These are phyloP conservation scores for Pulicaria dysenterica DNA, from an alignment of 129 eudicot genomes.

Conservation along the genomic window DNA sequence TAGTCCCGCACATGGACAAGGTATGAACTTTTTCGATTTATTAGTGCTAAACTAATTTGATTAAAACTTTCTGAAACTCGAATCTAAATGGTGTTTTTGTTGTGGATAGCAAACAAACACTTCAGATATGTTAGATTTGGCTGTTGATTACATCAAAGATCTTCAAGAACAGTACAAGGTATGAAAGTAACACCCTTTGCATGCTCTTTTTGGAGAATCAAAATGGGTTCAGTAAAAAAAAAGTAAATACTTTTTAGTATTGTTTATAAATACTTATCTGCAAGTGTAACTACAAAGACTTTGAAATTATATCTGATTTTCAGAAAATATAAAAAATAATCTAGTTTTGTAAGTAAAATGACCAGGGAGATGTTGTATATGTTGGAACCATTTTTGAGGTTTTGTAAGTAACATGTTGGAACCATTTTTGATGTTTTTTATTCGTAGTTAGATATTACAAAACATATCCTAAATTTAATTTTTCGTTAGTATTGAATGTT, in stretches of 20 bases:
- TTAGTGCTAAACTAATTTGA: neutral
- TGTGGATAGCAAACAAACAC: conserved; percentile 91
- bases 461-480: neutral
- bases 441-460: neutral
- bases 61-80: neutral
- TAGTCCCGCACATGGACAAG: conserved; percentile 99
- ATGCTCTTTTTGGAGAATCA: no score
- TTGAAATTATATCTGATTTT: no score
- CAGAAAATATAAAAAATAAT: neutral
- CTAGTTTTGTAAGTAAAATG: neutral
- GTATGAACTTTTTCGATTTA: conserved; percentile 33
- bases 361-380: no score
- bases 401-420: no score
- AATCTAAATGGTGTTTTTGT: conserved; percentile 12
- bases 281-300: neutral
- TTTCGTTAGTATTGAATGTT: neutral
- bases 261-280: neutral
- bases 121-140: conserved; percentile 95
- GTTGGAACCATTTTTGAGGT: no score
- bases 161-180: conserved; percentile 92
- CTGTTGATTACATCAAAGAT: conserved; percentile 88
- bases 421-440: no score
- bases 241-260: neutral
- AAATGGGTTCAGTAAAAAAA: no score
- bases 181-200: conserved; percentile 15